Percentiles rank a stretch among this genome's conserved stretches.
Evolutionary conservation across 1,284 basidiomycete species (phyloP).

Genomic region (Trametes hirsuta): DNA sequence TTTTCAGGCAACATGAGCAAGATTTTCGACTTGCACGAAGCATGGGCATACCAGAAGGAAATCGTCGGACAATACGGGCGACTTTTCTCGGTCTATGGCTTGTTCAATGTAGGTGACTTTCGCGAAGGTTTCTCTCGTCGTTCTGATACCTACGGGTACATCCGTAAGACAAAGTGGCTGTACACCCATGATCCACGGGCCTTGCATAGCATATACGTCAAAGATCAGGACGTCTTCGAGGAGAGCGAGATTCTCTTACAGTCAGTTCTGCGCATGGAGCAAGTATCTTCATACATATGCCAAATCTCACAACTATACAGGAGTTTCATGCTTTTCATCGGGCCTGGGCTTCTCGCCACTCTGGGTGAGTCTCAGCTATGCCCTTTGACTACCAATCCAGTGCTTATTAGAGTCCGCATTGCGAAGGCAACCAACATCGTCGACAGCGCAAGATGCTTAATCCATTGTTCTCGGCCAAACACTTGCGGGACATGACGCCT

Average conservation of each 20-base stretch:
- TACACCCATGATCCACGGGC: not conserved
- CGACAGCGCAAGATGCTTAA: constrained; percentile 16
- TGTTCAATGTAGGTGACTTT: not conserved
- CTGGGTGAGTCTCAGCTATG: constrained; percentile 3
- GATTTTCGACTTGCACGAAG: not conserved
- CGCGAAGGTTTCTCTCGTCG: too few species aligned
- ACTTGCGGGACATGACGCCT: constrained; percentile 11
- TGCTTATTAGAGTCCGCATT: too few species aligned
- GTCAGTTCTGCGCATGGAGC: not conserved
- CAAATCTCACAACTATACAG: constrained; percentile 2
- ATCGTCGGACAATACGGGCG: not conserved
- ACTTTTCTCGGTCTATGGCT: not conserved
- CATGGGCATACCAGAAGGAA: not conserved
- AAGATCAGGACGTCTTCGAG: not conserved
- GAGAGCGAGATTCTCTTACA: constrained; percentile 8
- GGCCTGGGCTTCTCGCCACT: constrained; percentile 26
- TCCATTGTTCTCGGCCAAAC: constrained; percentile 7
- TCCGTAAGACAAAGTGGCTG: constrained; percentile 1
- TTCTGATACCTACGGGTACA: too few species aligned
- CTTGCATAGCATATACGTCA: not conserved
- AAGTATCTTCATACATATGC: not conserved
- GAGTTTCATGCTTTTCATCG: constrained; percentile 15
- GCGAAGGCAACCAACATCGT: constrained; percentile 5
- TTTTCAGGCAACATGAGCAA: not conserved
- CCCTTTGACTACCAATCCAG: not conserved